Conservation (phyloP, 1,284 basidiomycete species). For the Austroboletus rostrupii region DNA sequence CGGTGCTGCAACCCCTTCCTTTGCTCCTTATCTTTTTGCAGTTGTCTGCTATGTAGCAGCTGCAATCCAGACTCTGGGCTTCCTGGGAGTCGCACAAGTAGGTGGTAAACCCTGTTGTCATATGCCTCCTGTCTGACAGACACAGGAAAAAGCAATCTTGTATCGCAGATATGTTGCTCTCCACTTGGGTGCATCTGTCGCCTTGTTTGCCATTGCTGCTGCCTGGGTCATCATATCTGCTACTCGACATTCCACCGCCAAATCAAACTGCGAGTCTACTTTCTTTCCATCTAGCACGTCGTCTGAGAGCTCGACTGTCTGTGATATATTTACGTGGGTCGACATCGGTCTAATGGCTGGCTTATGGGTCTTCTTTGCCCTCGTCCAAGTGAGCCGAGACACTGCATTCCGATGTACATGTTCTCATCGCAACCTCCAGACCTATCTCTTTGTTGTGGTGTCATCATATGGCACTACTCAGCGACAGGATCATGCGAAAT, state of each 20-base stretch:
- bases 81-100: constrained; percentile 77
- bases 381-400: constrained; percentile 56
- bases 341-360: constrained; percentile 88
- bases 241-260: constrained; percentile 65
- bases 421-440: constrained; percentile 36
- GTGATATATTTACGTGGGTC: constrained; percentile 86
- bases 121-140: constrained; percentile 4
- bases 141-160: constrained; percentile 71
- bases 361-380: constrained; percentile 73
- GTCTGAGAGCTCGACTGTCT: constrained; percentile 64
- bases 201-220: constrained; percentile 71
- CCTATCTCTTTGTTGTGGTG: constrained; percentile 68
- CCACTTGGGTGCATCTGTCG: constrained; percentile 55
- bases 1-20: constrained; percentile 74
- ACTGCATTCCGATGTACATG: background rate
- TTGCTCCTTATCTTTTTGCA: constrained; percentile 72
- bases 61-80: constrained; percentile 73
- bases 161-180: constrained; percentile 75
- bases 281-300: constrained; percentile 50
- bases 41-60: constrained; percentile 71
- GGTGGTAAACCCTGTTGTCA: constrained; percentile 19
- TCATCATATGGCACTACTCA: constrained; percentile 74
- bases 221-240: constrained; percentile 81
- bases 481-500: constrained; percentile 75
- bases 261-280: constrained; percentile 57